Conservation (phyloP, 2,329 filamentous ascomycete genomes). For the Ophiostoma tasmaniense region DNA sequence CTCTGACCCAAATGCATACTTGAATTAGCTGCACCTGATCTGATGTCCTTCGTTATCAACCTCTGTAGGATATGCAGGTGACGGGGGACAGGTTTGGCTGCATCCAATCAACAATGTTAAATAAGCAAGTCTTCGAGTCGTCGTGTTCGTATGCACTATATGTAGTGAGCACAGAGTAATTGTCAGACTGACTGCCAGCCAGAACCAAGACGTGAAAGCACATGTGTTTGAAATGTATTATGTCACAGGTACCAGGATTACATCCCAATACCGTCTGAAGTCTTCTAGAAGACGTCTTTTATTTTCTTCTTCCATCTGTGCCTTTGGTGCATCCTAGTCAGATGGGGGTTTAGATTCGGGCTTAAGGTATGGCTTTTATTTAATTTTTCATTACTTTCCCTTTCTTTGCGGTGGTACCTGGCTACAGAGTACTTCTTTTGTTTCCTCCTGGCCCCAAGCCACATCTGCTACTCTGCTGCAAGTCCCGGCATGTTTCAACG, state of each 20-base stretch:
- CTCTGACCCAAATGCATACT: background rate
- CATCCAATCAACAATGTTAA: background rate
- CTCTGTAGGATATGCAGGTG: background rate
- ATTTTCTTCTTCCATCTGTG: background rate
- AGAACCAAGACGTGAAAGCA: background rate
- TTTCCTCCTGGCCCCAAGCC: background rate
- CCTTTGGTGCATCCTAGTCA: background rate
- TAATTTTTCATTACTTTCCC: background rate
- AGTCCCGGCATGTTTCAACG: background rate
- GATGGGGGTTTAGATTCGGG: slow-evolving; percentile 4
- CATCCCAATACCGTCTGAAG: background rate
- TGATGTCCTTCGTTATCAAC: background rate
- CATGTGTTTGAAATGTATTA: background rate
- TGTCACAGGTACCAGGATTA: background rate
- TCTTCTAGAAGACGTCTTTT: slow-evolving; percentile 1
- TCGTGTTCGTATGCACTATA: background rate
- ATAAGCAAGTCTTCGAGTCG: background rate
- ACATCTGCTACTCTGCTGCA: background rate
- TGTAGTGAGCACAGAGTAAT: background rate
- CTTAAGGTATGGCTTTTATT: background rate
- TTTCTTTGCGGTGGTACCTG: background rate
- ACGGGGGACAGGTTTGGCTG: background rate
- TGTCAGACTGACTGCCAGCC: background rate
- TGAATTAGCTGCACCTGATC: background rate
- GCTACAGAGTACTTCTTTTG: background rate